These are phyloP conservation scores for Trichoderma brevicompactum DNA, from an alignment of 2,329 filamentous ascomycete genomes.

Conservation along the genomic window DNA sequence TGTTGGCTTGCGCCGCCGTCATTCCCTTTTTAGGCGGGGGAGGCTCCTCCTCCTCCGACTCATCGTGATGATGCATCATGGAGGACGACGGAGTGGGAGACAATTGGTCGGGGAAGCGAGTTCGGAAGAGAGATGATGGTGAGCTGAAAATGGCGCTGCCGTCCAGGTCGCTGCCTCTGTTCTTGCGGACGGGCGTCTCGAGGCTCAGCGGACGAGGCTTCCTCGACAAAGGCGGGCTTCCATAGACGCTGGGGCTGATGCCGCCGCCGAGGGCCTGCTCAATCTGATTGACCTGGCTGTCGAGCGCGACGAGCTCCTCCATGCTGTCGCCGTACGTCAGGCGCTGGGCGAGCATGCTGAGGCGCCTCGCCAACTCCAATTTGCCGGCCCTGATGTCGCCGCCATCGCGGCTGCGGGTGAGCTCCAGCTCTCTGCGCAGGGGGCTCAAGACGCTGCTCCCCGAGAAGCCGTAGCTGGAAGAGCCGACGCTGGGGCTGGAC, in stretches of 20 bases:
- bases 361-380: conserved; percentile 51
- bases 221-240: conserved; percentile 30
- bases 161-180: conserved; percentile 30
- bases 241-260: conserved; percentile 26
- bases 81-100: conserved; percentile 43
- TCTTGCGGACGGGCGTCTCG: conserved; percentile 37
- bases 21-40: conserved; percentile 40
- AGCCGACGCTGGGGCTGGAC: conserved; percentile 41
- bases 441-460: conserved; percentile 39
- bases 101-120: conserved; percentile 44
- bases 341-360: conserved; percentile 47
- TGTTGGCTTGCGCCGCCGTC: conserved; percentile 44
- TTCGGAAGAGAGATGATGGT: conserved; percentile 44
- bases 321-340: conserved; percentile 43
- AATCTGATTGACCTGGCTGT: conserved; percentile 46
- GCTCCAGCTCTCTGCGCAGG: conserved; percentile 39
- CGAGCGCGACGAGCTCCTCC: conserved; percentile 43
- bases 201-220: conserved; percentile 32
- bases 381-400: conserved; percentile 40
- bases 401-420: conserved; percentile 27
- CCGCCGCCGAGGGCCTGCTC: conserved; percentile 37
- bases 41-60: conserved; percentile 35
- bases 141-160: conserved; percentile 41
- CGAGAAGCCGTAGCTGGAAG: conserved; percentile 42
- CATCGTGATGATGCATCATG: conserved; percentile 37